Evolutionary conservation across 306 rosid species (phyloP), one percentile per base, ranked within the genome.

Genomic region (Purshia tridentata): DNA sequence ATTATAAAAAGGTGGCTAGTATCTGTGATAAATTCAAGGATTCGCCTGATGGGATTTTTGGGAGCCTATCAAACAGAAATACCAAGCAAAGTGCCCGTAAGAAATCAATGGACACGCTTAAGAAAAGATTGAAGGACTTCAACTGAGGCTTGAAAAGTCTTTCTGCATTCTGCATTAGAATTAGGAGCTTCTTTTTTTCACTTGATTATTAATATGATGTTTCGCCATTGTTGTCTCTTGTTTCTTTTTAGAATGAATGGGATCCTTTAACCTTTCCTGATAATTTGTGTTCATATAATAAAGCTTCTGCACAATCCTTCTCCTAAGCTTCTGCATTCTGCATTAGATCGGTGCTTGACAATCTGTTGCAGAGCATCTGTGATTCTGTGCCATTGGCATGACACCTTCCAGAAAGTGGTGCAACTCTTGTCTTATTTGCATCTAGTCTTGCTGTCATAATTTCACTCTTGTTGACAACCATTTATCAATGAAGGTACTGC

Each of bases 11-110:
- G 82, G 93, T 94, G 62, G 90, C 89, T 58, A 72, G 42, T 37
- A 86, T 94, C 66, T 88, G 96, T 48, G 99, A 94, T 41, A 94
- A 89, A 57, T 94, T 89, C 80, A 94, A 72, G 87, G 99, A 94
- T 77, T 22, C 99, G 65, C 40, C 92, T 3, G 99, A 94, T 77
- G 91, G 95, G 42, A 75, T 94, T 41, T 91, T 94, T 44, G 96
- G 96, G 77, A 91, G 95, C 78, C 96, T 94, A 77, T 76, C 95
- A 4, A 89, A 67, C 77, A 88, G 93, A 80, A 88, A 84, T 67
- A 67, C 84, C 13, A 91, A 89, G 88, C 97, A 88, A 76, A 91
- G 81, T 74, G 74, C 93, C n/a, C 87, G 89, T 29, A 94, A 89
- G 95, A 94, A 82, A 79, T 94, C 99, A 69, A 86, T 94, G 93